Conservation (phyloP, 116 monocot species). For the Dioscorea cayenensis region DNA sequence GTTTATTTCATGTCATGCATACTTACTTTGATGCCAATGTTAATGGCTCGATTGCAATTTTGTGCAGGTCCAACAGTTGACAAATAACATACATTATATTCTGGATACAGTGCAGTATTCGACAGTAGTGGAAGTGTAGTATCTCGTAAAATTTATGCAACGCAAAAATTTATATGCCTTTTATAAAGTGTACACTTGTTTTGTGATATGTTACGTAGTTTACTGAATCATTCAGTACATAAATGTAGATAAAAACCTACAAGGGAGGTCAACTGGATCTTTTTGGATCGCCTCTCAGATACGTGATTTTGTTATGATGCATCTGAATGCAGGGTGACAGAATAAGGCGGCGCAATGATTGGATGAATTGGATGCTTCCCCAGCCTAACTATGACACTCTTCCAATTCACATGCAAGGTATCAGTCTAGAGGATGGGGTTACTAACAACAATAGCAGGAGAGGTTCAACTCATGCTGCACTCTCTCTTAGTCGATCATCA, state of each 20-base stretch:
- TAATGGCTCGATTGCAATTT: conserved; percentile 1
- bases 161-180: background rate
- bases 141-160: background rate
- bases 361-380: conserved; percentile 25
- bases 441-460: background rate
- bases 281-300: background rate
- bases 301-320: background rate
- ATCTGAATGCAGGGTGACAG: conserved; percentile 29
- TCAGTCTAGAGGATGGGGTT: conserved; percentile 10
- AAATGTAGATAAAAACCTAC: too few relatives aligned
- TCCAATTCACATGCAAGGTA: conserved; percentile 1
- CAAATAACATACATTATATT: conserved; percentile 56
- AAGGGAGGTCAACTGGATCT: background rate
- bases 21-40: background rate
- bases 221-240: background rate
- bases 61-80: conserved; percentile 64
- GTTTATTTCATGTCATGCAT: background rate
- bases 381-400: conserved; percentile 8
- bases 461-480: background rate
- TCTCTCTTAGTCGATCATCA: background rate
- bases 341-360: conserved; percentile 31
- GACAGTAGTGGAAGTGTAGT: conserved; percentile 59
- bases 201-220: background rate
- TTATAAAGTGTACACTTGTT: background rate
- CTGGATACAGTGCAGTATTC: conserved; percentile 56